These are phyloP conservation scores for Verticillium isaacii DNA, from an alignment of 2,329 filamentous ascomycete species.

Conservation along the genomic window DNA sequence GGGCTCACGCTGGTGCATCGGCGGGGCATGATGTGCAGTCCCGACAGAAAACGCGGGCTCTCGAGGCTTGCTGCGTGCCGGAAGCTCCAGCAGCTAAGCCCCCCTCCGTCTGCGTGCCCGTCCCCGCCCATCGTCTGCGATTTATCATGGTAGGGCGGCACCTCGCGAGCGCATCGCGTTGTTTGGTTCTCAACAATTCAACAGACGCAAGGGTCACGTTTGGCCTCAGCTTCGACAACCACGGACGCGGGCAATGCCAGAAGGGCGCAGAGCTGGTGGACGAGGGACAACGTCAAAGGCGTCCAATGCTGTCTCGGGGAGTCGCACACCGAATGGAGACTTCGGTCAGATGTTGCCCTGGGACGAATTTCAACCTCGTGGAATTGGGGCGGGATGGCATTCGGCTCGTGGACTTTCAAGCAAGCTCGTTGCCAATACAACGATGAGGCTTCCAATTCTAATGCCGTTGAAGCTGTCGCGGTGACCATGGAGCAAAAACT, in stretches of 20 bases:
- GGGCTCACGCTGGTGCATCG: background rate
- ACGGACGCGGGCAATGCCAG: background rate
- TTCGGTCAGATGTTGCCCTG: background rate
- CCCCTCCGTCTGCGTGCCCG: too few species aligned
- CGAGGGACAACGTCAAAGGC: too few species aligned
- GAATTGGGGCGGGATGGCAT: background rate
- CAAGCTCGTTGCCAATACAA: background rate
- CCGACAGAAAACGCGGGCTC: background rate
- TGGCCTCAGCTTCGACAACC: background rate
- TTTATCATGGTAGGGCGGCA: background rate
- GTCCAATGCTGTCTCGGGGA: too few species aligned
- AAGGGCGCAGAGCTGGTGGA: too few species aligned
- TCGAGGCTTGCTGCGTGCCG: background rate
- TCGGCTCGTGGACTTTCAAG: background rate
- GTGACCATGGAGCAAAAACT: too few species aligned
- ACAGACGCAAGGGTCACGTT: background rate
- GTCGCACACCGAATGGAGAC: too few species aligned
- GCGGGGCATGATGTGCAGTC: background rate
- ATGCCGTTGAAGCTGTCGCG: background rate
- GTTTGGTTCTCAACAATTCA: background rate
- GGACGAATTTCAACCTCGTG: background rate
- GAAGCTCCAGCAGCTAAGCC: background rate
- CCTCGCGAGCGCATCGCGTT: background rate
- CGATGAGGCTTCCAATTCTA: background rate
- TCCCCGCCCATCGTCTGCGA: background rate